These are phyloP conservation scores for Aethionema arabicum DNA, from an alignment of 345 rosid species.

Conservation along the genomic window DNA sequence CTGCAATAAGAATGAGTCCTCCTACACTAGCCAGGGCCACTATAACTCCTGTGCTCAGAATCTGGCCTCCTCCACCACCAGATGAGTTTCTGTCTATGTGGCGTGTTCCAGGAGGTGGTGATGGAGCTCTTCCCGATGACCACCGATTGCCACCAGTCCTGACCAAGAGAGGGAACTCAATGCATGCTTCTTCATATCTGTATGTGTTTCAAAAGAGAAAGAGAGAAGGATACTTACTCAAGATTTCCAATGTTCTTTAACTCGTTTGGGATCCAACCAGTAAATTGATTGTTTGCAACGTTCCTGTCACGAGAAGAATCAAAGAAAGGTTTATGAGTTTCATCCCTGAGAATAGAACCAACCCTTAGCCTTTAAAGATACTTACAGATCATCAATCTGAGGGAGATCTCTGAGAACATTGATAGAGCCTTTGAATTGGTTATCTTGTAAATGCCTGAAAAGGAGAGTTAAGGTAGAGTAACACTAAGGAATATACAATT, in stretches of 20 bases:
- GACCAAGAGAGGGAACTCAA: background rate
- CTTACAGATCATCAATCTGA: conserved; percentile 70
- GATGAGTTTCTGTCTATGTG: conserved; percentile 31
- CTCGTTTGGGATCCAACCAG: conserved; percentile 84
- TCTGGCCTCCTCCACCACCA: conserved; percentile 23
- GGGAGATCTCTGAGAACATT: conserved; percentile 68
- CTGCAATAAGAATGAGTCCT: conserved; percentile 44
- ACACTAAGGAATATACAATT: conserved; percentile 7
- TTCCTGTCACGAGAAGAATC: conserved; percentile 48
- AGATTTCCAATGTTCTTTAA: conserved; percentile 55
- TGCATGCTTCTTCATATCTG: background rate
- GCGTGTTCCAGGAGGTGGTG: conserved; percentile 78
- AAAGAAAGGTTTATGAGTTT: background rate
- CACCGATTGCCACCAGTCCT: conserved; percentile 89
- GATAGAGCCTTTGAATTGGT: conserved; percentile 69
- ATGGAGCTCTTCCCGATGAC: conserved; percentile 69
- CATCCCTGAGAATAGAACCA: background rate
- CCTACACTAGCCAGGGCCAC: conserved; percentile 48
- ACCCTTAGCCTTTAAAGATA: conserved; percentile 24
- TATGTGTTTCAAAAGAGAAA: conserved; percentile 12
- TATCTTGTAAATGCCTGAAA: conserved; percentile 70
- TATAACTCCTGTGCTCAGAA: conserved; percentile 42
- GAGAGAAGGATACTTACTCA: conserved; percentile 51
- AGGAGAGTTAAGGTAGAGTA: background rate
- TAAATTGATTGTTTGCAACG: conserved; percentile 72